Conservation (phyloP, 2,329 filamentous ascomycete genomes). For the Tolypocladium guangdongense region DNA sequence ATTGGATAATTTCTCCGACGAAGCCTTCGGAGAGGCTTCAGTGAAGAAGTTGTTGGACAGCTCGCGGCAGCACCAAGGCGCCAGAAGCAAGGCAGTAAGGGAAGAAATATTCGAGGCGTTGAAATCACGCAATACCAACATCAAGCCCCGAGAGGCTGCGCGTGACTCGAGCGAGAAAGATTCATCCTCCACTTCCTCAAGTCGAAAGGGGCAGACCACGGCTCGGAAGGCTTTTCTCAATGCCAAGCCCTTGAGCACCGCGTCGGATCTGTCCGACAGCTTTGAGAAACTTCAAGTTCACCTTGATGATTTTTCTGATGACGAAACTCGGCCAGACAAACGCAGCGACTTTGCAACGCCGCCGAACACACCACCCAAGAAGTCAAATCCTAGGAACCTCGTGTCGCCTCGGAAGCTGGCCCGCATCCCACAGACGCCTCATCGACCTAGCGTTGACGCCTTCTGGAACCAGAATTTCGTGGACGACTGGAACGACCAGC, state of each 20-base stretch:
- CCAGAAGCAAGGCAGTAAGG: neutral
- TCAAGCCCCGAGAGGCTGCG: neutral
- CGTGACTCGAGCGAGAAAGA: neutral
- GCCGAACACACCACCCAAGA: conserved; percentile 10
- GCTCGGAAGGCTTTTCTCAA: neutral
- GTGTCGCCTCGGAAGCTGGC: conserved; percentile 20
- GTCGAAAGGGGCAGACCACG: neutral
- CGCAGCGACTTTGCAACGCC: conserved; percentile 2
- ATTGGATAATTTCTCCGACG: conserved; percentile 4
- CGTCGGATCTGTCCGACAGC: neutral
- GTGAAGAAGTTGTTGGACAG: neutral
- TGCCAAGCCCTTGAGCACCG: neutral
- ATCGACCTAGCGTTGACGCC: conserved; percentile 40
- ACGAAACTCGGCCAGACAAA: neutral
- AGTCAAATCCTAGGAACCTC: conserved; percentile 12
- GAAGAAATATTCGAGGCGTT: neutral
- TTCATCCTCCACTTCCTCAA: neutral
- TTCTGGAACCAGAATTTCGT: conserved; percentile 51
- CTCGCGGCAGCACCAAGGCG: neutral
- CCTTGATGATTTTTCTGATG: neutral
- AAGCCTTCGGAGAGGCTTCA: neutral
- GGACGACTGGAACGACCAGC: conserved; percentile 54
- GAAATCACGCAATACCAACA: neutral
- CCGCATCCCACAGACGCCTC: conserved; percentile 40
- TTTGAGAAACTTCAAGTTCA: neutral